Evolutionary conservation across 495 filamentous ascomycete species (phyloP), one percentile per base, ranked within the genome.

Genomic region (Tuber melanosporum): DNA sequence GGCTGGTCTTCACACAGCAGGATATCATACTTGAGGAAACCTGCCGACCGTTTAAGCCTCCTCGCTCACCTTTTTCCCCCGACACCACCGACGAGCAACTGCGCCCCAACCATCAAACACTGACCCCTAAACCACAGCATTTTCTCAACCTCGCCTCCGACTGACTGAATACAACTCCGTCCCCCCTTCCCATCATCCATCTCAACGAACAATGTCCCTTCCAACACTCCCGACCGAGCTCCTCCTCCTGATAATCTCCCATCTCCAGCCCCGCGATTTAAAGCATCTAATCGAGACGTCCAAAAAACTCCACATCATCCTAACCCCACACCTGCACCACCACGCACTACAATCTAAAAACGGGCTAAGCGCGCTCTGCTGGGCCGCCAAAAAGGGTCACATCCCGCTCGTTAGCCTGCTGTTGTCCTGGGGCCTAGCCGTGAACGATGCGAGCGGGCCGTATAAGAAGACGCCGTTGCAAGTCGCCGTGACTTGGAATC

Each of bases 261-360:
- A 66, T 36, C 57, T 66, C 17, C 57, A 66, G 57, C 57, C 57
- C 57, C 57, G 57, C 57, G 57, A 66, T 66, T 36, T 66, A 36
- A 66, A 66, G 26, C 57, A 66, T 36, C 57, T 66, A 36, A 66
- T 66, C 26, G 57, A 66, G 57, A 66, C 57, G 7, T 66, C 57
- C 12, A 66, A 36, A 66, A 66, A 66, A 26, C 57, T 66, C 36
- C 57, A 66, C 57, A 36, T 32, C 57, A 66, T 66, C 57, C 26
- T 66, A 36, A 66, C 57, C 57, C 57, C 57, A 66, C 57, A 66
- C 26, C 3, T 66, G 57, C 57, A 66, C 5, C 57, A 66, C 5
- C 57, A 32, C 12, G 57, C 57, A 36, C 26, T 66, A 32, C 57
- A 66, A 66, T 66, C 57, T 15, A 66, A 66, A 66, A 66, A 66